A percentile compares a stretch with the other conserved stretches of the same genome.
Conservation (phyloP, 2,329 filamentous ascomycete genomes). For the Claviceps maximensis region DNA sequence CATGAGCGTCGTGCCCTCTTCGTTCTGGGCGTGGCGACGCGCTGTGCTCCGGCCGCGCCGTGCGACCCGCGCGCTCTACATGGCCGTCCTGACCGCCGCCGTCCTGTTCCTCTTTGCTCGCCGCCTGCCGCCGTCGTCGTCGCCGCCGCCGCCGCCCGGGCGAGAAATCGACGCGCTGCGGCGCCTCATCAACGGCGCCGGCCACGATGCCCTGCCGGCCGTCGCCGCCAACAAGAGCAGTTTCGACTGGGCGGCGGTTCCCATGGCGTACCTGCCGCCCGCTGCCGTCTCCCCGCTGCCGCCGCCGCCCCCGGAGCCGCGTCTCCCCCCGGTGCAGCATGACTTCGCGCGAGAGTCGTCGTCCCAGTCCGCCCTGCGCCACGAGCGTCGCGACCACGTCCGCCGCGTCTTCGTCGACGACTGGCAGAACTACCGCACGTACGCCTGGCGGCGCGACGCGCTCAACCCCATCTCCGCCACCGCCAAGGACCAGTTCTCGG, state of each 20-base stretch:
- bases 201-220: background rate
- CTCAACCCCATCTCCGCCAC: conserved; percentile 41
- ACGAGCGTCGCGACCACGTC: background rate
- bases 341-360: background rate
- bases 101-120: background rate
- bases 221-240: background rate
- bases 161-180: background rate
- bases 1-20: background rate
- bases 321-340: background rate
- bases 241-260: background rate
- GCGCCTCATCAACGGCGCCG: background rate
- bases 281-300: background rate
- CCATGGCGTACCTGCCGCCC: background rate
- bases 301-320: background rate
- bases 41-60: background rate
- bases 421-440: conserved; percentile 40
- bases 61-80: background rate
- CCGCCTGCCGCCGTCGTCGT: background rate
- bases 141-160: background rate
- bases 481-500: conserved; percentile 45
- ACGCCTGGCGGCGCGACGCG: conserved; percentile 54
- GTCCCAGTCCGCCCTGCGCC: background rate
- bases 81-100: background rate
- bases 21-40: background rate
- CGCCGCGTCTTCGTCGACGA: conserved; percentile 5